A percentile compares a stretch with the other conserved stretches of the same genome.
Evolutionary conservation across 2,329 filamentous ascomycete genomes (phyloP).

Genomic region (Stachybotrys echinatus): DNA sequence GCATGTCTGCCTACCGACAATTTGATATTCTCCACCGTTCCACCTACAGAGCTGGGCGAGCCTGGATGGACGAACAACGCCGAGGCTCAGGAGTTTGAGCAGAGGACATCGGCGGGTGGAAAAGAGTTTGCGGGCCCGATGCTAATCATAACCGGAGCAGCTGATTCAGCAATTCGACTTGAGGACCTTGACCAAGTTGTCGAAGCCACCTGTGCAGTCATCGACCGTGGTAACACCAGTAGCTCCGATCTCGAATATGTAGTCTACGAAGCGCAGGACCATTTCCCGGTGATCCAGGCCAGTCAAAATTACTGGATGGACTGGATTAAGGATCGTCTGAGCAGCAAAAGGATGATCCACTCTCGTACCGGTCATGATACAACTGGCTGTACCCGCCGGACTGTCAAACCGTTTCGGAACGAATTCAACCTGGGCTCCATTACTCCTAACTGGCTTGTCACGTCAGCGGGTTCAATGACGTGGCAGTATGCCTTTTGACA

Average conservation of each 20-base stretch:
- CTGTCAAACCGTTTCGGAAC: neutral
- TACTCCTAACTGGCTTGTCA: neutral
- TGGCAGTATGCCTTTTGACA: neutral
- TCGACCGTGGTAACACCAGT: too few relatives aligned
- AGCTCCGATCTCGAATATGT: neutral
- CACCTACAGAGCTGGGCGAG: neutral
- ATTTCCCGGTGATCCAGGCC: constrained; percentile 10
- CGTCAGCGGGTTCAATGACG: neutral
- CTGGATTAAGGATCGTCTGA: constrained; percentile 10
- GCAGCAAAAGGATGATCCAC: neutral
- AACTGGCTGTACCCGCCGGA: neutral
- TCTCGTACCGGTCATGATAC: neutral
- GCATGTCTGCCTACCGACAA: constrained; percentile 8
- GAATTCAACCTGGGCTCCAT: neutral
- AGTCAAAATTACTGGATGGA: constrained; percentile 9
- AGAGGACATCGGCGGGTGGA: neutral
- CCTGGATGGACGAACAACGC: neutral
- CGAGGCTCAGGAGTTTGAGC: neutral
- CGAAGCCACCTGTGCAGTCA: neutral
- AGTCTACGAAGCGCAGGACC: constrained; percentile 3
- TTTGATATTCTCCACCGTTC: neutral
- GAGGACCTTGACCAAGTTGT: neutral
- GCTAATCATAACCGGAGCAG: neutral
- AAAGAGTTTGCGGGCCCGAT: neutral
- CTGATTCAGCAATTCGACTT: neutral